Evolutionary conservation across 1,284 basidiomycete genomes (phyloP).

Genomic region (Jaminaea rosea): DNA sequence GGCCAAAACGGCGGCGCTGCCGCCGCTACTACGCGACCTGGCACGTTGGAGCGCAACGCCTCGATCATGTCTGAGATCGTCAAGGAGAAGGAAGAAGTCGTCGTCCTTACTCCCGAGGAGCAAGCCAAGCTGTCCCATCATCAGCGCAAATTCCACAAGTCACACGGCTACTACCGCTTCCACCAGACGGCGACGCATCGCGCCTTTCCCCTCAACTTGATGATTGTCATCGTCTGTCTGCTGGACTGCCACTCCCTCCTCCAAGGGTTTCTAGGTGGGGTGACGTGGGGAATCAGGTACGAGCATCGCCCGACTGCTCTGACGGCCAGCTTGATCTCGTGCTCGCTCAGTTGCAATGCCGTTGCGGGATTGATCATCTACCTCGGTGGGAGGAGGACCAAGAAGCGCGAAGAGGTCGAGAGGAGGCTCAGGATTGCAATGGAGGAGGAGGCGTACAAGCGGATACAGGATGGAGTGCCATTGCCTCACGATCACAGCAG

Average conservation of each 20-base stretch:
- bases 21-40: too few species aligned
- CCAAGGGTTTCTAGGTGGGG: conserved; percentile 56
- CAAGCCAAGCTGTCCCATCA: conserved; percentile 40
- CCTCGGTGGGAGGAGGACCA: conserved; percentile 66
- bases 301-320: conserved; percentile 51
- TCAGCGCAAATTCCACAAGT: conserved; percentile 41
- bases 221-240: conserved; percentile 26
- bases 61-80: conserved; percentile 37
- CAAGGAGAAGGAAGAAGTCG: conserved; percentile 32
- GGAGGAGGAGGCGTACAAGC: conserved; percentile 44
- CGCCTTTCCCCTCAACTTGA: conserved; percentile 59
- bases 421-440: conserved; percentile 63
- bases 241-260: conserved; percentile 47
- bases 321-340: conserved; percentile 63
- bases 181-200: conserved; percentile 77
- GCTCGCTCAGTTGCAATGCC: conserved; percentile 71
- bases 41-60: conserved; percentile 13
- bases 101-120: conserved; percentile 37
- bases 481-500: too few species aligned
- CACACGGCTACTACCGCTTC: conserved; percentile 65
- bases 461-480: conserved; percentile 16
- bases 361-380: conserved; percentile 69
- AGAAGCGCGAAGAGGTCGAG: conserved; percentile 65
- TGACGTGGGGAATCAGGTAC: conserved; percentile 65
- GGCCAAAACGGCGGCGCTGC: not conserved